Conservation (phyloP, 2,329 filamentous ascomycete genomes). For the Hypoxylon sp. region DNA sequence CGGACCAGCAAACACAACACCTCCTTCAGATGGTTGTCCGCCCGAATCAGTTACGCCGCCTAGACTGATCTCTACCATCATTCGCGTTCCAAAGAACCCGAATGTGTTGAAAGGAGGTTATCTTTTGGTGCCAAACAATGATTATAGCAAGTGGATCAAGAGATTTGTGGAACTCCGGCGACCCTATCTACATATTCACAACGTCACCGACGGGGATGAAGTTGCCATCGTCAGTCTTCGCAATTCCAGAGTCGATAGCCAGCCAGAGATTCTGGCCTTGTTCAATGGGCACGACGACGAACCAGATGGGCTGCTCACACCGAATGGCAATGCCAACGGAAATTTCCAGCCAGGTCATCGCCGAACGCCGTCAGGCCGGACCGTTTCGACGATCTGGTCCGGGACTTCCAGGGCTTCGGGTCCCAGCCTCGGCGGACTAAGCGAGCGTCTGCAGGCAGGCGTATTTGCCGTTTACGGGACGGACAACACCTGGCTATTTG, state of each 20-base stretch:
- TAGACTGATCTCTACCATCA: constrained; percentile 79
- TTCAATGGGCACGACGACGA: constrained; percentile 58
- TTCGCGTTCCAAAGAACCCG: constrained; percentile 83
- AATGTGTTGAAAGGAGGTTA: constrained; percentile 88
- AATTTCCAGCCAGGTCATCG: constrained; percentile 62
- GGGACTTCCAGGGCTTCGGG: constrained; percentile 59
- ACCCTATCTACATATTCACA: constrained; percentile 93
- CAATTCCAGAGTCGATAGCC: constrained; percentile 91
- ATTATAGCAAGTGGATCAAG: constrained; percentile 87
- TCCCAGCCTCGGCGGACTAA: constrained; percentile 65
- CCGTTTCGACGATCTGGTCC: constrained; percentile 69
- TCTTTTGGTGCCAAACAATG: constrained; percentile 84
- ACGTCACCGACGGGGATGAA: constrained; percentile 87
- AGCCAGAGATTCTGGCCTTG: constrained; percentile 86
- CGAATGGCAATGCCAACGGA: constrained; percentile 50
- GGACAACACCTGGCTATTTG: constrained; percentile 95
- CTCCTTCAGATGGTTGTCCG: constrained; percentile 73
- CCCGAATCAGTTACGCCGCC: constrained; percentile 64
- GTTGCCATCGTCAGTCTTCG: constrained; percentile 88
- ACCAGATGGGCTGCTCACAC: constrained; percentile 34
- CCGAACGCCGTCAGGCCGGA: constrained; percentile 63
- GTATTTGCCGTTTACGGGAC: constrained; percentile 96
- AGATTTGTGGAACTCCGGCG: constrained; percentile 92
- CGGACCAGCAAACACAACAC: constrained; percentile 72
- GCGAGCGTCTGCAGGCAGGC: constrained; percentile 72